Percentiles rank a stretch among this genome's conserved stretches.
Evolutionary conservation across 2,329 filamentous ascomycete genomes (phyloP).

Genomic region (Peltaster fructicola): DNA sequence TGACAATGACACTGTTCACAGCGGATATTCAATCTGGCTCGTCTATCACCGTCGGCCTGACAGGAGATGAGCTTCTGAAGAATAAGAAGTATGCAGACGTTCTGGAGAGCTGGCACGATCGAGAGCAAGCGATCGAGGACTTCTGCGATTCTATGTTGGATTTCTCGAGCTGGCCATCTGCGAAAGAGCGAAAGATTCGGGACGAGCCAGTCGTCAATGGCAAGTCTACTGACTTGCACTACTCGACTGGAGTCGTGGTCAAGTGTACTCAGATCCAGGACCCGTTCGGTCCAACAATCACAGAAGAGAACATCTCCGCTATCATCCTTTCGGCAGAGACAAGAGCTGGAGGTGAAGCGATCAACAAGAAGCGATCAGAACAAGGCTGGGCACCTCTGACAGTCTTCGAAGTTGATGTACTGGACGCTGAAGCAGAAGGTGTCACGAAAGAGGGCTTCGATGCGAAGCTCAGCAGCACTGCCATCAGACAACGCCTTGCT

Average conservation of each 20-base stretch:
- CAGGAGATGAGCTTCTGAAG: conserved; percentile 66
- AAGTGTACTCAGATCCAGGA: conserved; percentile 77
- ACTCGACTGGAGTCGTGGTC: conserved; percentile 47
- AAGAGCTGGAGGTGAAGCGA: conserved; percentile 59
- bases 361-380: conserved; percentile 65
- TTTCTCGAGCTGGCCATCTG: conserved; percentile 36
- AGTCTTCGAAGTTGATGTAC: conserved; percentile 76
- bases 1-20: conserved; percentile 69
- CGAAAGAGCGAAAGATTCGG: conserved; percentile 12
- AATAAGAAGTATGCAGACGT: conserved; percentile 78
- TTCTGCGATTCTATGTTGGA: conserved; percentile 51
- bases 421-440: conserved; percentile 43
- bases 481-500: conserved; percentile 35
- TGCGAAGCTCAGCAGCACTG: conserved; percentile 80
- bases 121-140: conserved; percentile 49
- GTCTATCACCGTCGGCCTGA: conserved; percentile 58
- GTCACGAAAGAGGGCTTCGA: conserved; percentile 44
- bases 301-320: conserved; percentile 57
- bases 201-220: conserved; percentile 30
- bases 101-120: conserved; percentile 62
- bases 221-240: conserved; percentile 36
- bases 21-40: conserved; percentile 29
- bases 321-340: conserved; percentile 84
- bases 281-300: conserved; percentile 77
- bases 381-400: conserved; percentile 61